These are phyloP conservation scores for Naganishia albida DNA, from an alignment of 1,284 basidiomycete species.

Conservation along the genomic window DNA sequence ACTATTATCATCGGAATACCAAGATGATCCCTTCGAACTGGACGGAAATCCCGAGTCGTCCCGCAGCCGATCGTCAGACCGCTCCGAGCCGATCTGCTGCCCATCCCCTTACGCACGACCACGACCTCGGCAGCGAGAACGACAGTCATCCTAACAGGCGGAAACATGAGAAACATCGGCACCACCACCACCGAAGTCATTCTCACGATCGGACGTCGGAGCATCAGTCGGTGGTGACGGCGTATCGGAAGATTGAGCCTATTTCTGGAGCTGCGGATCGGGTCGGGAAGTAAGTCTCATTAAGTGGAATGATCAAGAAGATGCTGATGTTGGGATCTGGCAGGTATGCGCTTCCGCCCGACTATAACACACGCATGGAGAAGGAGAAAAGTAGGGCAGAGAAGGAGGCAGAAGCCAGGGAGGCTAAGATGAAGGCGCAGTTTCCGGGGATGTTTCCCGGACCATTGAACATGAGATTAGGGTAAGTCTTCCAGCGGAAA, in stretches of 20 bases:
- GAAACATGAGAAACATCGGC: neutral
- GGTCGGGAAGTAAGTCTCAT: slow-evolving; percentile 17
- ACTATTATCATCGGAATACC: slow-evolving; percentile 1
- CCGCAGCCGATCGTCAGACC: too few relatives aligned
- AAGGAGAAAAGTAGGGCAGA: slow-evolving; percentile 3
- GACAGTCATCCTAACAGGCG: neutral
- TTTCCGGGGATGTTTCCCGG: slow-evolving; percentile 16
- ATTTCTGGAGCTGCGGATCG: slow-evolving; percentile 14
- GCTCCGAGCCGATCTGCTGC: neutral
- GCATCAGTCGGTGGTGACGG: slow-evolving; percentile 7
- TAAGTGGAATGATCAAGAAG: neutral
- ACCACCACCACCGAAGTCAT: slow-evolving; percentile 2
- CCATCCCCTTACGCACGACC: neutral
- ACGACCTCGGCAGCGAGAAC: neutral
- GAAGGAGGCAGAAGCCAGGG: slow-evolving; percentile 10
- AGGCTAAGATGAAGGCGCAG: slow-evolving; percentile 14
- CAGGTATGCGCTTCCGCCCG: slow-evolving; percentile 29
- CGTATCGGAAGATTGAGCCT: slow-evolving; percentile 19
- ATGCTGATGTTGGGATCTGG: neutral
- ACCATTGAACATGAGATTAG: slow-evolving; percentile 9
- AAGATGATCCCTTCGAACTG: too few relatives aligned
- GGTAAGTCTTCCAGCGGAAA: neutral
- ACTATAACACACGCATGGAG: slow-evolving; percentile 19
- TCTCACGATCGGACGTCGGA: slow-evolving; percentile 2
- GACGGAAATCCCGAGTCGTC: neutral